Base-by-base conservation (phyloP, 805 yeast genomes). In the Monosporozyma unispora region DNA sequence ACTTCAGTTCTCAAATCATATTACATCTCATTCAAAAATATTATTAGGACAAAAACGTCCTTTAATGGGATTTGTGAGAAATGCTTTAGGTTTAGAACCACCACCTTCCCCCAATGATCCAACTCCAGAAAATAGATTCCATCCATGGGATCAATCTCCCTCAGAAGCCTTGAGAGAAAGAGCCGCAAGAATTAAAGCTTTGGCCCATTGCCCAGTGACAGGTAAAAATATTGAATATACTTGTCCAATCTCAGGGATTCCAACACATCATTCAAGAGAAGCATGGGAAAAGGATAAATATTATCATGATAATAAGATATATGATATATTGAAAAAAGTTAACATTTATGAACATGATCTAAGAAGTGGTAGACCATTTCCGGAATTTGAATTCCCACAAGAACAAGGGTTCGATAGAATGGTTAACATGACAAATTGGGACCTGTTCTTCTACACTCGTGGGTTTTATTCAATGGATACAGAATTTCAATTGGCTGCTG, bases 391-490 rank as follows among this genome's bases (percentile, higher is more conserved):
- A 59, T 89, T 93, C 70, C 98, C 99, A 6, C 81, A 79, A 3
- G 76, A 73, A 14, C 95, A 86, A 67, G 85, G 82, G 47, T 74
- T 72, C 46, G 97, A 90, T 62, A 81, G 82, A 53, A 70, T 76
- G 52, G 80, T 89, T 52, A 89, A 88, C 63, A 78, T 88, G 63
- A 73, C 81, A 45, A 82, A 78, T 65, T 93, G 99, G 99, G 98
- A 93, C 68, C 74, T 93, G 9, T 91, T 80, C 61, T 84, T 93
- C 63, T 93, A 91, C 68, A 91, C 98, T 0, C 78, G 99, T 65
- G 84, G 84, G 58, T 93, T 87, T 66, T 84, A 81, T 59, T 91
- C 97, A 4, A 91, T 93, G 98, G 96, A 93, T 68, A 86, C 96
- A 4, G 96, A 90, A 67, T 91, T 87, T 71, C 95, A 91, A 67